phyloP scores from a whole-genome alignment of 2,329 filamentous ascomycete genomes.

The Cytospora chrysosperma region DNA sequence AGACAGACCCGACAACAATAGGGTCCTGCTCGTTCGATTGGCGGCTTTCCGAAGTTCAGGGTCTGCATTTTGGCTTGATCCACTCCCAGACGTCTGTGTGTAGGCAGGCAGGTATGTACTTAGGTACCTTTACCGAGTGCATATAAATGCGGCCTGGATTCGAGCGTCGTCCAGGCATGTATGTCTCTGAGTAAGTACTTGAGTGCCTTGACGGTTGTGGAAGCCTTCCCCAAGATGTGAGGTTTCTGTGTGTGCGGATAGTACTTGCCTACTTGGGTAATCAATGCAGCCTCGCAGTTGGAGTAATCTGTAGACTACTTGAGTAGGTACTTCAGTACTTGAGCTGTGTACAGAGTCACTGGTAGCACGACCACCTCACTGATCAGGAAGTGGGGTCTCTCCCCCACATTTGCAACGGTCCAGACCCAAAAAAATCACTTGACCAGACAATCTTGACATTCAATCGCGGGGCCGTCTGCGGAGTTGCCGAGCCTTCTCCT shows the following conservation, averaged over 20 bases:
- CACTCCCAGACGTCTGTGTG: not conserved
- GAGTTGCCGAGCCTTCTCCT: not conserved
- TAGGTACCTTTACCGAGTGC: not conserved
- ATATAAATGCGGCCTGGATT: not conserved
- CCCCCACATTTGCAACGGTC: not conserved
- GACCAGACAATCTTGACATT: too few species aligned
- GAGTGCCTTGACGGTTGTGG: not conserved
- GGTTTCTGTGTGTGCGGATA: too few species aligned
- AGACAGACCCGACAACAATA: too few species aligned
- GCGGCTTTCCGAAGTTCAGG: not conserved
- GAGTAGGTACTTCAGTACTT: too few species aligned
- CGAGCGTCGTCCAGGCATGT: not conserved
- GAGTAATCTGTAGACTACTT: too few species aligned
- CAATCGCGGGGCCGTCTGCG: not conserved
- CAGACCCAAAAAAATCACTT: not conserved
- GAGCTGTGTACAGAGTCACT: too few species aligned
- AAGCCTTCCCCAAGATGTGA: not conserved
- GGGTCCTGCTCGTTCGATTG: conserved; percentile 8
- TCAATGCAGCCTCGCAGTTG: too few species aligned
- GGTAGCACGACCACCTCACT: too few species aligned
- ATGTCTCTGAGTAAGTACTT: too few species aligned
- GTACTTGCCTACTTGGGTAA: too few species aligned
- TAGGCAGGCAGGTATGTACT: too few species aligned
- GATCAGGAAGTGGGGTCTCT: not conserved
- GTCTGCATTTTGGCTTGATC: not conserved